These are phyloP conservation scores for Amanita jacksonii DNA, from an alignment of 768 basidiomycete species.

Conservation along the genomic window DNA sequence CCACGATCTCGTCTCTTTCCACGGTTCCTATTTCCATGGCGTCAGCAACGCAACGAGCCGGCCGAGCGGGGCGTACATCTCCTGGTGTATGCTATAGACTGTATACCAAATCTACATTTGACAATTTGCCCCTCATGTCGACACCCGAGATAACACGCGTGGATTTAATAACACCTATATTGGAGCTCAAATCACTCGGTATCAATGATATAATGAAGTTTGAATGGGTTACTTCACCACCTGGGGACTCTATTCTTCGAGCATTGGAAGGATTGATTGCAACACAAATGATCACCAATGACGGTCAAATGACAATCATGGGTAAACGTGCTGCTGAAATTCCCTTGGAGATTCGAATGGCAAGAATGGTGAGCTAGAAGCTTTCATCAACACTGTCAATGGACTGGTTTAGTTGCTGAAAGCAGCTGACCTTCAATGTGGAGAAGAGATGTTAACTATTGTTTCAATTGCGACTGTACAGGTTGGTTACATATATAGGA, in stretches of 20 bases:
- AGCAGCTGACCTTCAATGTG: slow-evolving; percentile 80
- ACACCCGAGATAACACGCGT: slow-evolving; percentile 87
- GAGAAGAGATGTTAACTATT: slow-evolving; percentile 93
- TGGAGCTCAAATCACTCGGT: slow-evolving; percentile 91
- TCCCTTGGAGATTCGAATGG: slow-evolving; percentile 86
- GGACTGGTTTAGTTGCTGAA: slow-evolving; percentile 56
- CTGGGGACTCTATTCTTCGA: slow-evolving; percentile 74
- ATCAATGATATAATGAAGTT: slow-evolving; percentile 94
- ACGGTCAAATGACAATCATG: slow-evolving; percentile 64
- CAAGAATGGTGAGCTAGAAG: slow-evolving; percentile 68
- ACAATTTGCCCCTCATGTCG: slow-evolving; percentile 56
- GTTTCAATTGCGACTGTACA: slow-evolving; percentile 94
- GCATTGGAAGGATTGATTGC: slow-evolving; percentile 78
- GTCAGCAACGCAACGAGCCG: slow-evolving; percentile 88
- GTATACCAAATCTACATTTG: slow-evolving; percentile 58
- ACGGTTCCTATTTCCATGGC: slow-evolving; percentile 80
- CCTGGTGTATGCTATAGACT: slow-evolving; percentile 89
- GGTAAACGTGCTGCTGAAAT: slow-evolving; percentile 90
- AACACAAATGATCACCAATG: slow-evolving; percentile 77
- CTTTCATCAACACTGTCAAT: not conserved
- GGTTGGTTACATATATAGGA: slow-evolving; percentile 28
- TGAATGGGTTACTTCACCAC: slow-evolving; percentile 89
- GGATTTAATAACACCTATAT: slow-evolving; percentile 84
- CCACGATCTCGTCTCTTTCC: slow-evolving; percentile 74
- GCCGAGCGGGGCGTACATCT: slow-evolving; percentile 90